These are phyloP conservation scores for Ophiocordyceps robertsii DNA, from an alignment of 2,329 filamentous ascomycete genomes.

Conservation along the genomic window DNA sequence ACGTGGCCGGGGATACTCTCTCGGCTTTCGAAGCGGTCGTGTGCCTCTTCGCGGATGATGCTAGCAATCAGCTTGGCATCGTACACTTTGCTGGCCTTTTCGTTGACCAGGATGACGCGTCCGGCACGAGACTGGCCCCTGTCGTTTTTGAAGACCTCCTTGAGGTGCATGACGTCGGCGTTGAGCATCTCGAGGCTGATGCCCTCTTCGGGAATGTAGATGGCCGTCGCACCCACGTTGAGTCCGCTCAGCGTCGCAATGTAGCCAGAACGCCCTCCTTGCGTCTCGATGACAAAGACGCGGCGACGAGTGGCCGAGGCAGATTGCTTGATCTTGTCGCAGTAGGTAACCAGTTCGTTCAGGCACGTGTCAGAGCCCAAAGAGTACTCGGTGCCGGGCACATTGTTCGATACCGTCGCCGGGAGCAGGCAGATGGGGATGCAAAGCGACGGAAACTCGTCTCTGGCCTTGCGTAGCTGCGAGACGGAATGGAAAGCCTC, in stretches of 20 bases:
- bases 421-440: constrained; percentile 87
- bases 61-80: constrained; percentile 85
- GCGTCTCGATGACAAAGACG: constrained; percentile 96
- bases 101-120: constrained; percentile 91
- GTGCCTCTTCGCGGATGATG: constrained; percentile 89
- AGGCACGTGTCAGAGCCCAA: constrained; percentile 93
- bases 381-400: constrained; percentile 93
- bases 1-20: constrained; percentile 89
- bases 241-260: constrained; percentile 83
- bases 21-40: constrained; percentile 82
- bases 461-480: constrained; percentile 69
- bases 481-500: constrained; percentile 90
- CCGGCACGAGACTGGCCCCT: constrained; percentile 80
- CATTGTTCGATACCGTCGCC: constrained; percentile 98
- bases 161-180: constrained; percentile 77
- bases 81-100: constrained; percentile 84
- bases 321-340: constrained; percentile 94
- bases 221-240: constrained; percentile 79
- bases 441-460: constrained; percentile 69
- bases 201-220: constrained; percentile 95
- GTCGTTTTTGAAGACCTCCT: constrained; percentile 73
- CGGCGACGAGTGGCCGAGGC: constrained; percentile 85
- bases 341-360: constrained; percentile 89
- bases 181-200: constrained; percentile 89
- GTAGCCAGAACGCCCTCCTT: constrained; percentile 89